Evolutionary conservation across 768 basidiomycete species (phyloP), one percentile per base, ranked within the genome.

Genomic region (Hygrocybe punicea): DNA sequence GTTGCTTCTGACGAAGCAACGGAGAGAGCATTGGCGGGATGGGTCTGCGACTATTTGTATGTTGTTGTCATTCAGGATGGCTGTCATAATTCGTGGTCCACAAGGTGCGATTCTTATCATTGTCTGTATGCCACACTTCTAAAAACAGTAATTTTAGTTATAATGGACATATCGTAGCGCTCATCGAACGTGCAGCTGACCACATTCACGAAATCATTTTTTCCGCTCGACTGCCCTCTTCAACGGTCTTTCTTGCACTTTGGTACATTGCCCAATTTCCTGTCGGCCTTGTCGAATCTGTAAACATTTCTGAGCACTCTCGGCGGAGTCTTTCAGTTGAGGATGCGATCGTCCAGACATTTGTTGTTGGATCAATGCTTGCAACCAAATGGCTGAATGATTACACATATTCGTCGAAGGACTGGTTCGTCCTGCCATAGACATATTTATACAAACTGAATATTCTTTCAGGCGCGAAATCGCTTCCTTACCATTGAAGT

Each of bases 321-420:
- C 42, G 11, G 7, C 16, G 23, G 14, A 35, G 11, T 3, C 42
- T 29, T 23, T 66, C 67, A 10, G 59, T 71, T 59, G 73, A 77
- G 47, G 80, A 80, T 47, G 74, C 73, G 37, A 73, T 76, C 13
- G 80, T 80, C 58, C 74, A 83, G 58, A 69, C 73, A 34, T 83
- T 84, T 61, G 63, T 83, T 5, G 67, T 85, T 35, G 76, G 78
- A 52, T 76, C 78, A 36, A 81, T 82, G 71, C 66, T 86, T 35
- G 84, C 85, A 11, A 81, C 80, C 61, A 86, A 84, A 69, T 85
- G 83, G 83, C 58, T 85, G 51, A 80, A 84, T 55, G 85, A 85
- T 61, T 76, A 78, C 60, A 75, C 78, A 0, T 78, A 78, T 63
- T 75, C 76, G 6, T 76, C 81, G 60, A 78, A 77, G 66, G 77